phyloP scores from a whole-genome alignment of 345 rosid genomes.

The Eucalyptus shirleyi region DNA sequence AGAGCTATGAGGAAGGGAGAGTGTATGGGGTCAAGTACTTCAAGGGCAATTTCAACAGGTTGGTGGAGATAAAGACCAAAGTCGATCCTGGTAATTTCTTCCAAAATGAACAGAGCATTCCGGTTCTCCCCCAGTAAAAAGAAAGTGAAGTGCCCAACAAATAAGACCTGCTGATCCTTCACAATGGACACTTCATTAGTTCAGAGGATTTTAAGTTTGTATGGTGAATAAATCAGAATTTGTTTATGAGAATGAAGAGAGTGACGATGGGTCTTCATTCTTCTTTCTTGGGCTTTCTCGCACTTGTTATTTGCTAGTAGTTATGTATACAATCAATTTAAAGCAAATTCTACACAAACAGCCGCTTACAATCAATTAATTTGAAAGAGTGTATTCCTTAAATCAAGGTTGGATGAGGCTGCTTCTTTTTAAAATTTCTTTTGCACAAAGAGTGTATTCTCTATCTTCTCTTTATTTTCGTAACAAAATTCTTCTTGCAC shows the following conservation, averaged over 20 bases:
- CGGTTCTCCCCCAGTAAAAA: constrained; percentile 7
- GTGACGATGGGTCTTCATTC: neutral
- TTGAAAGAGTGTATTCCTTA: neutral
- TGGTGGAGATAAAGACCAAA: constrained; percentile 34
- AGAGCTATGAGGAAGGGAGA: constrained; percentile 18
- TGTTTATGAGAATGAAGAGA: neutral
- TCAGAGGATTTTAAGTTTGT: neutral
- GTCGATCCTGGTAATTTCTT: constrained; percentile 53
- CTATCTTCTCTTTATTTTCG: neutral
- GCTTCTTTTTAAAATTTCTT: neutral
- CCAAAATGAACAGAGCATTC: constrained; percentile 59
- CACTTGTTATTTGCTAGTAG: neutral
- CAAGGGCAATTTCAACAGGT: constrained; percentile 31
- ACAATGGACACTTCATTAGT: neutral
- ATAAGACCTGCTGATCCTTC: neutral
- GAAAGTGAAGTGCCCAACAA: neutral
- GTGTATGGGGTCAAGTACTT: constrained; percentile 43
- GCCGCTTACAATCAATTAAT: neutral
- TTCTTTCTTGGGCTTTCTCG: neutral
- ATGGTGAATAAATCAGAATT: neutral
- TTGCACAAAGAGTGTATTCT: neutral
- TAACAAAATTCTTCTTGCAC: neutral
- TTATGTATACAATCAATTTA: neutral
- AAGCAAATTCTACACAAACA: neutral
- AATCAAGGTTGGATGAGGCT: neutral